These are phyloP conservation scores for Diaporthe ampelina DNA, from an alignment of 2,329 filamentous ascomycete genomes.

Conservation along the genomic window DNA sequence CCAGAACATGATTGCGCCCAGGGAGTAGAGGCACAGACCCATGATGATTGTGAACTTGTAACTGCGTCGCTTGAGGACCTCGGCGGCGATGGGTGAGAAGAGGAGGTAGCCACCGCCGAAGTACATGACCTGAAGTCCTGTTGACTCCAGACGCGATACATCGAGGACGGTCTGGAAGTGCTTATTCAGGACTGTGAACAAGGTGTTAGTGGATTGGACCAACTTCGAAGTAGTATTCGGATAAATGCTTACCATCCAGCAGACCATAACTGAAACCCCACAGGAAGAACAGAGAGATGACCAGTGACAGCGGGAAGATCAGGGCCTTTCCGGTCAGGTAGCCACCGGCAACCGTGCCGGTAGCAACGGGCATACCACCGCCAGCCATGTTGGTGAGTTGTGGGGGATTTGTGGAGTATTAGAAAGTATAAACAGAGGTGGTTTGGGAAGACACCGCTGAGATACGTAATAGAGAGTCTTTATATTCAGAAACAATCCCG, in stretches of 20 bases:
- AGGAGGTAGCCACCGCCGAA: slow-evolving; percentile 61
- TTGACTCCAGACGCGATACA: slow-evolving; percentile 59
- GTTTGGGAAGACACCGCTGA: not conserved
- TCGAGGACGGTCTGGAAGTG: slow-evolving; percentile 63
- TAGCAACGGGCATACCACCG: slow-evolving; percentile 32
- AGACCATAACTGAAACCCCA: slow-evolving; percentile 55
- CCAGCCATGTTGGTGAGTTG: slow-evolving; percentile 17
- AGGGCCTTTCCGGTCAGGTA: slow-evolving; percentile 34
- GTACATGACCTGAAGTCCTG: slow-evolving; percentile 65
- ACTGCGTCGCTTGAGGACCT: slow-evolving; percentile 74
- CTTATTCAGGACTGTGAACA: slow-evolving; percentile 58
- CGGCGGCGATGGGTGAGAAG: slow-evolving; percentile 56
- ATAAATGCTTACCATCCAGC: slow-evolving; percentile 47
- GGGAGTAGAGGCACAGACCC: slow-evolving; percentile 67
- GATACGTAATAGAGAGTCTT: too few relatives aligned
- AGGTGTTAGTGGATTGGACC: not conserved
- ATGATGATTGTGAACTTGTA: slow-evolving; percentile 78
- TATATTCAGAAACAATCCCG: not conserved
- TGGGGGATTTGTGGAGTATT: not conserved
- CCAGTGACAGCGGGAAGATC: slow-evolving; percentile 39
- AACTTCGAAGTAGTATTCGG: not conserved
- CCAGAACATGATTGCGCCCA: slow-evolving; percentile 72
- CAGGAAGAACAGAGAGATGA: slow-evolving; percentile 54
- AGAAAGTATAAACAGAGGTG: not conserved
- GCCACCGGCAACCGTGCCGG: slow-evolving; percentile 30